A percentile compares a stretch with the other conserved stretches of the same genome.
Conservation (phyloP, 148 eudicot species). For the Hydrangea macrophylla region DNA sequence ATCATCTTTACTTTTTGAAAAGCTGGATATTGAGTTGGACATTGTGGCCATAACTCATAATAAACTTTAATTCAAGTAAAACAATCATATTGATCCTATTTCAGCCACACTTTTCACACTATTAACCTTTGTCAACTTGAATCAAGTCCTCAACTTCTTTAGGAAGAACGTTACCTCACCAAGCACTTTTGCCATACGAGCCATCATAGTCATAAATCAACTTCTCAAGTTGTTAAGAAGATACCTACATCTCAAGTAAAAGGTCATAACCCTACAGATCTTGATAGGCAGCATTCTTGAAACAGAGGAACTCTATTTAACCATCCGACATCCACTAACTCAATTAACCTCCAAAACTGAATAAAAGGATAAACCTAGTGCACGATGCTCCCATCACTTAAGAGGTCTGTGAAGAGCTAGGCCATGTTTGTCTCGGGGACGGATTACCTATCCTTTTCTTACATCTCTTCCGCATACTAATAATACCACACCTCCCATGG, state of each 20-base stretch:
- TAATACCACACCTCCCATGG: too few species aligned
- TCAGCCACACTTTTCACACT: not conserved
- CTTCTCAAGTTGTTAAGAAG: not conserved
- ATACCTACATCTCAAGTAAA: not conserved
- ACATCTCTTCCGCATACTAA: too few species aligned
- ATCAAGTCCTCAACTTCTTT: not conserved
- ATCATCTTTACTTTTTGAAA: not conserved
- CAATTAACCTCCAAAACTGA: not conserved
- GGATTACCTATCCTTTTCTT: too few species aligned
- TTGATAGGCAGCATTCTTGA: not conserved
- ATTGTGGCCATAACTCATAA: not conserved
- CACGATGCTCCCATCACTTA: too few species aligned
- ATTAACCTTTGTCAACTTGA: not conserved
- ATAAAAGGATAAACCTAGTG: too few species aligned
- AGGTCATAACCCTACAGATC: not conserved
- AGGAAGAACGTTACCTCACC: not conserved
- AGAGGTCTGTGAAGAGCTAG: too few species aligned
- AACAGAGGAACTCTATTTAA: not conserved
- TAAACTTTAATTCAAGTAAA: not conserved
- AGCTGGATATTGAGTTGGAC: not conserved
- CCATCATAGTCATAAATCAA: not conserved
- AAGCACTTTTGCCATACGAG: not conserved
- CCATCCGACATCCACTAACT: not conserved
- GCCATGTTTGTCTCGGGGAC: too few species aligned
- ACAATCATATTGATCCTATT: not conserved